These are phyloP conservation scores for Fusarium sp. DNA, from an alignment of 2,329 filamentous ascomycete species.

Conservation along the genomic window DNA sequence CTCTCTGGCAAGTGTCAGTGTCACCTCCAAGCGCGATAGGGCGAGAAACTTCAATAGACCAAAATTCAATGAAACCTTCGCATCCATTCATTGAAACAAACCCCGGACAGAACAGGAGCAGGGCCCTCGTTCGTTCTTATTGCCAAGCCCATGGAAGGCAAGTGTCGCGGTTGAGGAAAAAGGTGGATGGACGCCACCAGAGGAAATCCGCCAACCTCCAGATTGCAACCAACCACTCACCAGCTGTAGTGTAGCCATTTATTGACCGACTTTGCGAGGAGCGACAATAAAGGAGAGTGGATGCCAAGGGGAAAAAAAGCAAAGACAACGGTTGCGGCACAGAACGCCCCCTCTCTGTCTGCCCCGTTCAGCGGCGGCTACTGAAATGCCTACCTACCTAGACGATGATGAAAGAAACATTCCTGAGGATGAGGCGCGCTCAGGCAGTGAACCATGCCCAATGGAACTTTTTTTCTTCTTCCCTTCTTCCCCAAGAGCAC, in stretches of 20 bases:
- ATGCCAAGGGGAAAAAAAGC: not conserved
- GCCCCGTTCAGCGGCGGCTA: not conserved
- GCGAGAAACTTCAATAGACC: not conserved
- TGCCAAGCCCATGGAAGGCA: not conserved
- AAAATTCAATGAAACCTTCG: not conserved
- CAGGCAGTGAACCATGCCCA: not conserved
- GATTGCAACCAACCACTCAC: not conserved
- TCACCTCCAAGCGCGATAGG: not conserved
- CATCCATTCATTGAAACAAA: not conserved
- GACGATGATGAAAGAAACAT: constrained; percentile 6
- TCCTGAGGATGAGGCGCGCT: not conserved
- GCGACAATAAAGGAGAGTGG: constrained; percentile 1
- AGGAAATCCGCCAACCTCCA: not conserved
- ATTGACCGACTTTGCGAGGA: constrained; percentile 7
- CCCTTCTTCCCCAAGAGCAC: not conserved
- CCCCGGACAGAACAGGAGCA: not conserved
- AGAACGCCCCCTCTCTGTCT: not conserved
- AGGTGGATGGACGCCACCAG: constrained; percentile 14
- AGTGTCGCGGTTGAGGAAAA: not conserved
- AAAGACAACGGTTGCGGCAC: constrained; percentile 12
- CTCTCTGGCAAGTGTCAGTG: not conserved
- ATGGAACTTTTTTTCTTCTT: not conserved
- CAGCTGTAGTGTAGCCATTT: constrained; percentile 10
- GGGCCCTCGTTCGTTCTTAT: not conserved
- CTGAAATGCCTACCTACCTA: not conserved